phyloP scores from a whole-genome alignment of 148 eudicot genomes.

The Rhododendron mucronatum region DNA sequence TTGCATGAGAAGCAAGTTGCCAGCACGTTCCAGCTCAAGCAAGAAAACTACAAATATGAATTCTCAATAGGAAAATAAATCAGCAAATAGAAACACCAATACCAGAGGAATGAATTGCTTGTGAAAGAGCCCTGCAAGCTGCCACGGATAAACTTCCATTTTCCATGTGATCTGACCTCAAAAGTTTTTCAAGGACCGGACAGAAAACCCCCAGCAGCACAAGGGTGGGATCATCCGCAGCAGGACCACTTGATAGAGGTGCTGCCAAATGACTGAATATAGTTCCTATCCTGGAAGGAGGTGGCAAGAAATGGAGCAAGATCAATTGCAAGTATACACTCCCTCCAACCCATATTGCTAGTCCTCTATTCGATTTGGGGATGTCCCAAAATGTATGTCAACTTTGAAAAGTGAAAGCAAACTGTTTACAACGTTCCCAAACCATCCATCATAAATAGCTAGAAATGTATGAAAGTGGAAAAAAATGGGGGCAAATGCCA shows the following conservation, averaged over 20 bases:
- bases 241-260: conserved; percentile 35
- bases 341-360: not conserved
- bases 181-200: conserved; percentile 88
- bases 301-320: conserved; percentile 8
- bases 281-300: conserved; percentile 64
- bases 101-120: conserved; percentile 91
- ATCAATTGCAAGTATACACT: not conserved
- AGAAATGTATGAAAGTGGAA: not conserved
- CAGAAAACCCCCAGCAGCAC: conserved; percentile 66
- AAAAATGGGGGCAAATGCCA: not conserved
- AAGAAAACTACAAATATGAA: not conserved
- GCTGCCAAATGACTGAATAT: conserved; percentile 66
- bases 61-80: not conserved
- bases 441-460: not conserved
- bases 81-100: conserved; percentile 13
- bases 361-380: not conserved
- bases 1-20: not conserved
- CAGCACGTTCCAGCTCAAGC: conserved; percentile 7
- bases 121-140: conserved; percentile 89
- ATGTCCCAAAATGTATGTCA: not conserved
- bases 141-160: conserved; percentile 67
- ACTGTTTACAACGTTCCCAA: not conserved
- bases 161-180: conserved; percentile 69
- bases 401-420: not conserved
- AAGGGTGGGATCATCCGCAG: conserved; percentile 55